These are phyloP conservation scores for Stachybotrys chartarum DNA, from an alignment of 2,329 filamentous ascomycete genomes.

Conservation along the genomic window DNA sequence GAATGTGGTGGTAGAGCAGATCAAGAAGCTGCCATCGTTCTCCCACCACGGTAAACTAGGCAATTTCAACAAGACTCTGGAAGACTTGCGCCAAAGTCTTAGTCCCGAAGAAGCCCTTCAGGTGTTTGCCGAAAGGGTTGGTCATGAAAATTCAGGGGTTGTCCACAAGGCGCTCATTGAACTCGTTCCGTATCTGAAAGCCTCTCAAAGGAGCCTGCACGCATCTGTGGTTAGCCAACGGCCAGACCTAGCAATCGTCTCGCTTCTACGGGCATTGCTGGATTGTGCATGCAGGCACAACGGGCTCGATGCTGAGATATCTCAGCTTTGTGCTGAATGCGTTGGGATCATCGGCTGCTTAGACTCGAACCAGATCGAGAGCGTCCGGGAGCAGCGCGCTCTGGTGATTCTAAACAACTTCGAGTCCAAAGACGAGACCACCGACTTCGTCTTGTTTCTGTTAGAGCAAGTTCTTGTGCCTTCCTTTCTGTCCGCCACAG, in stretches of 20 bases:
- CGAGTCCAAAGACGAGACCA: conserved; percentile 65
- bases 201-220: conserved; percentile 72
- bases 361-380: conserved; percentile 84
- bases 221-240: conserved; percentile 76
- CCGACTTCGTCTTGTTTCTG: conserved; percentile 79
- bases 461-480: conserved; percentile 84
- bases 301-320: conserved; percentile 57
- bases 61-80: conserved; percentile 60
- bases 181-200: conserved; percentile 63
- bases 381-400: conserved; percentile 68
- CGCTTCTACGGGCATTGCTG: conserved; percentile 69
- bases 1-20: conserved; percentile 54
- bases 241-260: conserved; percentile 65
- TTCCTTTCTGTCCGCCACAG: conserved; percentile 83
- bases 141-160: conserved; percentile 79
- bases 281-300: conserved; percentile 82
- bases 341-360: conserved; percentile 86
- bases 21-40: conserved; percentile 73
- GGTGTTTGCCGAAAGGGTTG: conserved; percentile 66
- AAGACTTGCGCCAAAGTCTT: conserved; percentile 48
- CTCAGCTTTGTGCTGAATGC: conserved; percentile 69
- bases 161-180: conserved; percentile 76
- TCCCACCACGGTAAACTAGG: conserved; percentile 61
- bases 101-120: conserved; percentile 52
- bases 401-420: conserved; percentile 88